phyloP scores from a whole-genome alignment of 2,329 filamentous ascomycete genomes.

The Monilinia aucupariae region DNA sequence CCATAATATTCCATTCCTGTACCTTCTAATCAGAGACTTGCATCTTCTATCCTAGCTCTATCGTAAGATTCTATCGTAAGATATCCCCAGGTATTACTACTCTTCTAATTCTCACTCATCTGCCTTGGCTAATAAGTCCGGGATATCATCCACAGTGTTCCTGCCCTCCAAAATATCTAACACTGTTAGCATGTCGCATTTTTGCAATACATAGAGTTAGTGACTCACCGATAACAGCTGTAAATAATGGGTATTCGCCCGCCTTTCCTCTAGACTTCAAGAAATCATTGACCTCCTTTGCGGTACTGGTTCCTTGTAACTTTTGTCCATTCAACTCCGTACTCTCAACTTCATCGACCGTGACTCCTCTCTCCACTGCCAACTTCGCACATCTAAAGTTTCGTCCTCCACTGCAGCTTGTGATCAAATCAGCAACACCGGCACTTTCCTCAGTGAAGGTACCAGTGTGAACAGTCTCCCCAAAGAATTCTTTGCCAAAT shows the following conservation, averaged over 20 bases:
- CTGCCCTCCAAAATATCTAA: slow-evolving; percentile 68
- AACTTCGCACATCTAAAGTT: slow-evolving; percentile 94
- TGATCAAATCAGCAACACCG: slow-evolving; percentile 92
- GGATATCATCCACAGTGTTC: slow-evolving; percentile 73
- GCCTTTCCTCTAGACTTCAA: slow-evolving; percentile 72
- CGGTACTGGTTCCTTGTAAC: slow-evolving; percentile 88
- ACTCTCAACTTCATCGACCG: slow-evolving; percentile 81
- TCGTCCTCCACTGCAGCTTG: slow-evolving; percentile 82
- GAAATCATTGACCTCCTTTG: slow-evolving; percentile 85
- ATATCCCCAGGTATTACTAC: not conserved
- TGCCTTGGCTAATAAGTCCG: slow-evolving; percentile 44
- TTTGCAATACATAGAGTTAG: not conserved
- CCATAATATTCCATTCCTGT: not conserved
- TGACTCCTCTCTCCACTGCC: slow-evolving; percentile 71
- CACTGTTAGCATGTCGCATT: not conserved
- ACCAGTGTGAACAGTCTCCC: slow-evolving; percentile 67
- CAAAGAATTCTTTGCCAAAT: slow-evolving; percentile 92
- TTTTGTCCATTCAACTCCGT: slow-evolving; percentile 94
- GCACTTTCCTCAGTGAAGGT: slow-evolving; percentile 98
- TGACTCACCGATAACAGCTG: slow-evolving; percentile 60
- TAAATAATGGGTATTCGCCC: slow-evolving; percentile 85
- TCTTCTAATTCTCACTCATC: slow-evolving; percentile 18
- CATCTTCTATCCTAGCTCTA: slow-evolving; percentile 12
- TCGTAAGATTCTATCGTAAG: too few species aligned
- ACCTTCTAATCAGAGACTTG: slow-evolving; percentile 10